Evolutionary conservation across 2,329 filamentous ascomycete species (phyloP), one percentile per base, ranked within the genome.

Genomic region (Ceratocystis cubensis): DNA sequence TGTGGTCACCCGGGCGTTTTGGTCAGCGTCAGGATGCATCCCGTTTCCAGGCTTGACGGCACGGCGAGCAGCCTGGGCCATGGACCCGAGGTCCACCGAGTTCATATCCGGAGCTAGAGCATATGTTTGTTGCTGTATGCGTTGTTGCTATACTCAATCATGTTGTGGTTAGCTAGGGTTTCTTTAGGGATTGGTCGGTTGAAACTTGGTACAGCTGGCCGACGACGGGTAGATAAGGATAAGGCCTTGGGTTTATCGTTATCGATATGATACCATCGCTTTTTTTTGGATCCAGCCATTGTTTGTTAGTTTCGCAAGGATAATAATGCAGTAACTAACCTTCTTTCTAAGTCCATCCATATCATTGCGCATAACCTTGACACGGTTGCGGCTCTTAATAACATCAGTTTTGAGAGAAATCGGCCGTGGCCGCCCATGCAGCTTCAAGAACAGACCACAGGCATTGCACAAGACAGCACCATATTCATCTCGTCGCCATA

Each of bases 331-430:
- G 37, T 22, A 64, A 64, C 65, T 59, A 65, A 91, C 90, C 86
- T 95, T 96, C 76, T 87, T 92, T 53, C 65, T 68, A 33, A 68
- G 53, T 15, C 65, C 64, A 46, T 68, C 85, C 69, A 89, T 84
- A 72, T 92, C 89, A 7, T 88, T 84, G 65, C 84, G 83, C 76
- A 85, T 84, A 33, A 91, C 94, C 81, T 97, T 97, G 72, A 97
- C 93, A 70, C 94, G 87, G 78, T 99, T 99, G 73, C 94, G 91
- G 80, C 92, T 96, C 81, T 99, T 99, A 80, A 99, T 99, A 71
- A 97, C 93, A 80, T 99, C 94, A 62, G 94, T 97, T 82, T 99
- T 99, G 72, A 99, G 83, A 72, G 90, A 96, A 75, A 96, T 96
- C 71, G 94, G 94, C 66, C 94, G 87, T 69, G 94, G 86, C 30